Conservation (phyloP, 768 basidiomycete genomes). For the Russula sp. region DNA sequence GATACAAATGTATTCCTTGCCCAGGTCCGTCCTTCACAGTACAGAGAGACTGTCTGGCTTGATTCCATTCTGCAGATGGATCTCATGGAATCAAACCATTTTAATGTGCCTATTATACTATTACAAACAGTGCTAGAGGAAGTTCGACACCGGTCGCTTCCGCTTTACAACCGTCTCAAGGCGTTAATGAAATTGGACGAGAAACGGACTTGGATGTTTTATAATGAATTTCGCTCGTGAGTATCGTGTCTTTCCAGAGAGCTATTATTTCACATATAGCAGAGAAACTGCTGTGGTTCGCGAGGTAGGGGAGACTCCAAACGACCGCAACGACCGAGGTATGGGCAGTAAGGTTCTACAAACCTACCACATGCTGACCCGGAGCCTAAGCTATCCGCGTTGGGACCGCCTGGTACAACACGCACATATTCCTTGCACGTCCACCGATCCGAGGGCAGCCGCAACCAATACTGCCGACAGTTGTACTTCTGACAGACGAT, state of each 20-base stretch:
- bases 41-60: not conserved
- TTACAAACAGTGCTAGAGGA: slow-evolving; percentile 96
- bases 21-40: slow-evolving; percentile 46
- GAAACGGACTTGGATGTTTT: slow-evolving; percentile 78
- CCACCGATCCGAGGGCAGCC: slow-evolving; percentile 48
- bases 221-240: slow-evolving; percentile 80
- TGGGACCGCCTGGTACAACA: slow-evolving; percentile 81
- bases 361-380: slow-evolving; percentile 1
- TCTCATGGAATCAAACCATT: slow-evolving; percentile 72
- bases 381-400: slow-evolving; percentile 74
- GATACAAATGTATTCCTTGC: slow-evolving; percentile 95
- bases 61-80: slow-evolving; percentile 64
- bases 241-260: slow-evolving; percentile 29
- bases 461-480: slow-evolving; percentile 42
- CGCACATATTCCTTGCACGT: slow-evolving; percentile 54
- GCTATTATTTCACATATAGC: not conserved
- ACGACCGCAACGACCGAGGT: slow-evolving; percentile 95
- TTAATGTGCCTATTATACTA: slow-evolving; percentile 76
- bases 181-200: slow-evolving; percentile 80
- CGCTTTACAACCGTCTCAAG: slow-evolving; percentile 88
- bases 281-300: slow-evolving; percentile 79
- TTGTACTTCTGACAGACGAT: slow-evolving; percentile 89
- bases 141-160: slow-evolving; percentile 89
- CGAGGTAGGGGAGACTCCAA: slow-evolving; percentile 76
- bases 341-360: slow-evolving; percentile 9